Conservation (phyloP, 345 rosid species). For the Lepidium sativum region DNA sequence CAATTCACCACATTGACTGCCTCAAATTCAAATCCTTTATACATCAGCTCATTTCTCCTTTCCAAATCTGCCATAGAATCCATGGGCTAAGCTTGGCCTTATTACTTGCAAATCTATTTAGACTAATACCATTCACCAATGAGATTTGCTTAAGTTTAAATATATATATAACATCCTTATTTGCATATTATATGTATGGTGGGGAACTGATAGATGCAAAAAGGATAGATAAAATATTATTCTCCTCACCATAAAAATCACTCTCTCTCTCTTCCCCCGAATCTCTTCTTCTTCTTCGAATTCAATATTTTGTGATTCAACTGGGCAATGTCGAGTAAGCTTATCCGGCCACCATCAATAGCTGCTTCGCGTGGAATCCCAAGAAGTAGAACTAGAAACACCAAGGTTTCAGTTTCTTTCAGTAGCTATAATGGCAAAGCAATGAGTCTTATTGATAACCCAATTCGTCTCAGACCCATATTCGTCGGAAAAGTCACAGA, state of each 20-base stretch:
- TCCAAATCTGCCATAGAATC: too few species aligned
- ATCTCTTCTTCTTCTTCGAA: neutral
- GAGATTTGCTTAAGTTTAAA: neutral
- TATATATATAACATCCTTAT: too few species aligned
- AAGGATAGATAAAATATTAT: conserved; percentile 10
- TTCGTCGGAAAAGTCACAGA: conserved; percentile 30
- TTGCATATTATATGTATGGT: conserved; percentile 10
- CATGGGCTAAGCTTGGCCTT: too few species aligned
- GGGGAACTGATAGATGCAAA: conserved; percentile 7
- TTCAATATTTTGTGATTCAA: neutral
- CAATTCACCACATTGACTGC: too few species aligned
- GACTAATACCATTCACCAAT: too few species aligned
- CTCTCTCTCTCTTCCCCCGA: neutral
- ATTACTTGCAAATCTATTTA: neutral
- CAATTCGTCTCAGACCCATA: conserved; percentile 21
- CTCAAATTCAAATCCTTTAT: too few species aligned
- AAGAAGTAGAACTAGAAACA: neutral
- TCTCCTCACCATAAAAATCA: conserved; percentile 19
- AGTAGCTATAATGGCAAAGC: conserved; percentile 8
- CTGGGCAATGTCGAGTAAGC: conserved; percentile 28
- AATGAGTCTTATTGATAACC: conserved; percentile 8
- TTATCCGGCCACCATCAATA: conserved; percentile 30
- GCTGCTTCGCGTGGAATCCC: conserved; percentile 18
- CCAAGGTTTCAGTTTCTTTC: conserved; percentile 5
- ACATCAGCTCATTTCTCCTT: too few species aligned